Percentiles rank a stretch among this genome's conserved stretches.
These are phyloP conservation scores for Serpula lacrymans DNA, from an alignment of 768 basidiomycete genomes.

Conservation along the genomic window DNA sequence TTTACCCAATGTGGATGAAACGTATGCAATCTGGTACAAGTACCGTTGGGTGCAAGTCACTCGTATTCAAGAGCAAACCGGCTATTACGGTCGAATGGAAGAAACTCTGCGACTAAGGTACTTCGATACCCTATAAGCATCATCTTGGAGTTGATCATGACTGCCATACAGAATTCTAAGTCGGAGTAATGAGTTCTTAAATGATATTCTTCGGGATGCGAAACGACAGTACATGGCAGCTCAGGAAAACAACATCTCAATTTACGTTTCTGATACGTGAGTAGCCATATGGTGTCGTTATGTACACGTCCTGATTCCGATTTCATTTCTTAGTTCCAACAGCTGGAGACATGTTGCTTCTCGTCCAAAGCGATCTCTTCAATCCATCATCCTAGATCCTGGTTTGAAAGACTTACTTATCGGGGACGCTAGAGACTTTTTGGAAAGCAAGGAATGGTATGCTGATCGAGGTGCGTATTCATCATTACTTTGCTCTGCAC, in stretches of 20 bases:
- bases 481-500: background rate
- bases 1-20: constrained; percentile 29
- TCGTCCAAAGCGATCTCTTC: constrained; percentile 61
- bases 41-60: constrained; percentile 27
- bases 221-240: constrained; percentile 49
- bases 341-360: constrained; percentile 54
- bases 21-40: constrained; percentile 33
- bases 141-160: background rate
- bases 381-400: constrained; percentile 68
- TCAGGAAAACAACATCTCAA: constrained; percentile 47
- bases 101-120: constrained; percentile 24
- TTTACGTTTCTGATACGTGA: constrained; percentile 48
- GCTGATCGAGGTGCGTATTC: constrained; percentile 48
- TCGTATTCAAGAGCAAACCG: constrained; percentile 14
- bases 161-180: constrained; percentile 43
- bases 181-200: constrained; percentile 42
- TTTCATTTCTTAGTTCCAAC: constrained; percentile 18
- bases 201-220: constrained; percentile 51
- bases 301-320: constrained; percentile 1
- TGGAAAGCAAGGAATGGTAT: constrained; percentile 71
- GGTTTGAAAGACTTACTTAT: constrained; percentile 64
- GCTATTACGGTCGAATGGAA: constrained; percentile 14
- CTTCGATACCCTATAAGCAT: too few species aligned
- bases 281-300: constrained; percentile 11
- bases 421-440: constrained; percentile 68